These are phyloP conservation scores for Rubus idaeus DNA, from an alignment of 306 rosid genomes.

Conservation along the genomic window DNA sequence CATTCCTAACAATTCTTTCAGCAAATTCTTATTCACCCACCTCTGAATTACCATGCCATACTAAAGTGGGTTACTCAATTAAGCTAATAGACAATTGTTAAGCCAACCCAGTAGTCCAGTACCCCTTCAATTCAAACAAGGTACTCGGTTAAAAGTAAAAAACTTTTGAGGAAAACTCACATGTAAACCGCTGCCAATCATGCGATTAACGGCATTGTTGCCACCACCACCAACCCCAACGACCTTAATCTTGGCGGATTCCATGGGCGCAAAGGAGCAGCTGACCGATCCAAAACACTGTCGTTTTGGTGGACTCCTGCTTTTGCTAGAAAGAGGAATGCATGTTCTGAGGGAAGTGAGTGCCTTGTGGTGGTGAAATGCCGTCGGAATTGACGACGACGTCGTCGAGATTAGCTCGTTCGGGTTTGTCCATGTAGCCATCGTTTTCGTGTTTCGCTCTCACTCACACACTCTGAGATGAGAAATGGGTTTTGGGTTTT, in stretches of 20 bases:
- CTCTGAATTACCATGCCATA: neutral
- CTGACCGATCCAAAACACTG: slow-evolving; percentile 30
- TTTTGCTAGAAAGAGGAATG: slow-evolving; percentile 32
- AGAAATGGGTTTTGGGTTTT: slow-evolving; percentile 14
- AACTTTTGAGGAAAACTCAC: slow-evolving; percentile 36
- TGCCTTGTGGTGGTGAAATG: slow-evolving; percentile 31
- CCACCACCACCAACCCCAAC: slow-evolving; percentile 97
- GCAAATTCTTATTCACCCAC: neutral
- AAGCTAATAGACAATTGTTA: neutral
- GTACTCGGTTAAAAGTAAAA: neutral
- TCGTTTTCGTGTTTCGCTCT: slow-evolving; percentile 7
- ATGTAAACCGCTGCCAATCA: slow-evolving; percentile 87
- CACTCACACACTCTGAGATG: neutral
- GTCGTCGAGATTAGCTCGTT: slow-evolving; percentile 48
- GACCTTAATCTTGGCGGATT: slow-evolving; percentile 87
- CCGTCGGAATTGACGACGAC: slow-evolving; percentile 38
- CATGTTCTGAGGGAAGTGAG: slow-evolving; percentile 27
- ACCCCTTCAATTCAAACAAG: neutral
- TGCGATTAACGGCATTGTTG: slow-evolving; percentile 92
- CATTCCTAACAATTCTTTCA: neutral
- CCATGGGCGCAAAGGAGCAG: slow-evolving; percentile 59
- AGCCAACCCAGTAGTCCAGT: slow-evolving; percentile 6
- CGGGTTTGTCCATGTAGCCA: slow-evolving; percentile 47
- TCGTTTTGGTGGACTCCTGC: slow-evolving; percentile 28
- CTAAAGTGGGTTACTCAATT: neutral